Conservation (phyloP, 495 filamentous ascomycete genomes). For the Podospora tetraspora region DNA sequence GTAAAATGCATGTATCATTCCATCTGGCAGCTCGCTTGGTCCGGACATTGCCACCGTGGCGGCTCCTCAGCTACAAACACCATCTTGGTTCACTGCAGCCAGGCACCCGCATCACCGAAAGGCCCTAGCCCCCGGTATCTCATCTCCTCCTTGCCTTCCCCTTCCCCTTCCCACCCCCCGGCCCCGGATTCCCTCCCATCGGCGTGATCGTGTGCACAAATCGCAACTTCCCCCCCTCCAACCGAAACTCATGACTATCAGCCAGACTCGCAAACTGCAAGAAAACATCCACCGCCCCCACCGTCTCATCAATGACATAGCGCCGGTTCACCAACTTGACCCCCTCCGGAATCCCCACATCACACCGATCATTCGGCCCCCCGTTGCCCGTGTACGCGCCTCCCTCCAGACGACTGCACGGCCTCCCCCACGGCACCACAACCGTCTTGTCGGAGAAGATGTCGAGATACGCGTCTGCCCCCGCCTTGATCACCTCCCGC, state of each 20-base stretch:
- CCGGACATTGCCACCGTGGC: neutral
- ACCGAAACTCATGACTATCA: constrained; percentile 48
- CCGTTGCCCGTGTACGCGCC: constrained; percentile 40
- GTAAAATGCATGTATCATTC: neutral
- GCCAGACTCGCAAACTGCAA: constrained; percentile 41
- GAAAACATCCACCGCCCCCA: constrained; percentile 43
- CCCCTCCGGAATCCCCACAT: constrained; percentile 37
- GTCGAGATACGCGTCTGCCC: constrained; percentile 46
- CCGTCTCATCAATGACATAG: constrained; percentile 49
- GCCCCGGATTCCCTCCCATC: constrained; percentile 23
- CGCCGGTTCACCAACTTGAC: constrained; percentile 37
- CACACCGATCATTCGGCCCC: constrained; percentile 31
- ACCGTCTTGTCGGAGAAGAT: constrained; percentile 42
- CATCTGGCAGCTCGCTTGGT: neutral
- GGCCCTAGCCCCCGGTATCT: neutral
- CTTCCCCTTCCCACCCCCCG: constrained; percentile 14
- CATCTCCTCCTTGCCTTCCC: constrained; percentile 1
- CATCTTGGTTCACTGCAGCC: neutral
- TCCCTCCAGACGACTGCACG: constrained; percentile 46
- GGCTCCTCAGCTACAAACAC: no score
- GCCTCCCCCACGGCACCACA: constrained; percentile 46
- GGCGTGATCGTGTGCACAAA: constrained; percentile 46
- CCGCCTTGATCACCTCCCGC: constrained; percentile 43
- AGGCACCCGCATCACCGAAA: neutral
- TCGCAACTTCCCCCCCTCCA: constrained; percentile 45